Evolutionary conservation across 805 yeast genomes (phyloP), one percentile per base, ranked within the genome.

Genomic region (Saccharomycopsis olivae): DNA sequence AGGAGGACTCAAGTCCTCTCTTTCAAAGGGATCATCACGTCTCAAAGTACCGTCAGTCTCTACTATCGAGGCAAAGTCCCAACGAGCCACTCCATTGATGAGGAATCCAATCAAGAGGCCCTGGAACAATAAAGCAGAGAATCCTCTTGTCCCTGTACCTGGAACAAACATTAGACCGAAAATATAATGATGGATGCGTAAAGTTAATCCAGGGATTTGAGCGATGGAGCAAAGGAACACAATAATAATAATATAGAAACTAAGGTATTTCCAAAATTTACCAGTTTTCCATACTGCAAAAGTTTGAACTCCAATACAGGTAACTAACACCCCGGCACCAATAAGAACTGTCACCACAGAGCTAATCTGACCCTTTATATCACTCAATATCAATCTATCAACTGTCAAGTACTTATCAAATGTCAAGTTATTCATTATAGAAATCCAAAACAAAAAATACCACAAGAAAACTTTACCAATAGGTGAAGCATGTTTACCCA

Each of bases 61-160:
- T 1, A 83, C 75, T 41, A 89, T 75, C 11, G 95, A 77, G 2
- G 94, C 96, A 52, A 82, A 77, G 41, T 92, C 96, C 98, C 98
- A 89, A 41, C 94, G 65, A 0, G 94, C 74, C 1, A 85, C 75
- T 0, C 98, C 98, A 17, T 88, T 80, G 4, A 87, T 65, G 36
- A 82, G 68, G 33, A 89, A 62, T 0, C 96, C 98, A 1, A 85
- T 55, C 18, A 89, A 61, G 1, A 89, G 70, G 2, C 96, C 97
- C 55, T 88, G 96, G 53, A 84, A 80, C 6, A 80, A 51, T 49
- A 81, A 64, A 0, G 88, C 87, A 0, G 83, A 66, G 30, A 71
- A 54, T 0, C 92, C 88, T 48, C 75, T 64, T 0, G 89, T 82
- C 2, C 77, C 68, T 31, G 95, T 84, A 0, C 95, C 96, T 0